Evolutionary conservation across 768 basidiomycete genomes (phyloP).

Genomic region (Mycena epipterygia): DNA sequence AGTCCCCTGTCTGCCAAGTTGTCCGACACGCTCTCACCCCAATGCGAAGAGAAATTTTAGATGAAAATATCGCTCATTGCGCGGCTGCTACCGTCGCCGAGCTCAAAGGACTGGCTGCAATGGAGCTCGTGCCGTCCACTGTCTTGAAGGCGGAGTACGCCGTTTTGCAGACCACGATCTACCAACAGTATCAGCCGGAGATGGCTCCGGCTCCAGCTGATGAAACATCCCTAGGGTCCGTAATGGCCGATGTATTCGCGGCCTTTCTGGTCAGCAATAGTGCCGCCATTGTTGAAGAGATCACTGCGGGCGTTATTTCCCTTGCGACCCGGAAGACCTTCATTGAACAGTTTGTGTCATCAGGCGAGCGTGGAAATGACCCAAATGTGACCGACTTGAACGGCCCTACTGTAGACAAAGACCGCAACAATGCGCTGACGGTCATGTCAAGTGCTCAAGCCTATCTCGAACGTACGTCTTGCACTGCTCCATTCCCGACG

Average conservation of each 20-base stretch:
- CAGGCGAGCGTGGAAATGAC: background rate
- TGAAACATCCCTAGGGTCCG: slow-evolving; percentile 8
- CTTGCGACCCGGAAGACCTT: background rate
- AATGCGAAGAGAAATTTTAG: slow-evolving; percentile 15
- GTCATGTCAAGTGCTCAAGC: slow-evolving; percentile 27
- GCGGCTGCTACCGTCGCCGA: slow-evolving; percentile 4
- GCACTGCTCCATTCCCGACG: background rate
- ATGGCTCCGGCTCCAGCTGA: background rate
- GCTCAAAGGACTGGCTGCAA: slow-evolving; percentile 8
- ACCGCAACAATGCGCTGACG: slow-evolving; percentile 12
- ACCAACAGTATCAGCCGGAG: slow-evolving; percentile 10
- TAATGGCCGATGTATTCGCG: background rate
- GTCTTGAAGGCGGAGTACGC: slow-evolving; percentile 7
- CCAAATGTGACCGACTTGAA: background rate
- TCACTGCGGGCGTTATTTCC: slow-evolving; percentile 6
- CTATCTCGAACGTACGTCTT: slow-evolving; percentile 22
- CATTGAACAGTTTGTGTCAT: background rate
- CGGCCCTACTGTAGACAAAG: background rate
- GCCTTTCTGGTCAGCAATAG: slow-evolving; percentile 3
- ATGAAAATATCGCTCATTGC: slow-evolving; percentile 18
- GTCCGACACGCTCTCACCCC: background rate
- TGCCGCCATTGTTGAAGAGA: background rate
- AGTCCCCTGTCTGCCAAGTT: background rate
- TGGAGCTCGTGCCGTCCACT: slow-evolving; percentile 19
- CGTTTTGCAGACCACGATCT: slow-evolving; percentile 14